A percentile compares a stretch with the other conserved stretches of the same genome.
These are phyloP conservation scores for Kazachstania bromeliacearum DNA, from an alignment of 805 yeast genomes.

Conservation along the genomic window DNA sequence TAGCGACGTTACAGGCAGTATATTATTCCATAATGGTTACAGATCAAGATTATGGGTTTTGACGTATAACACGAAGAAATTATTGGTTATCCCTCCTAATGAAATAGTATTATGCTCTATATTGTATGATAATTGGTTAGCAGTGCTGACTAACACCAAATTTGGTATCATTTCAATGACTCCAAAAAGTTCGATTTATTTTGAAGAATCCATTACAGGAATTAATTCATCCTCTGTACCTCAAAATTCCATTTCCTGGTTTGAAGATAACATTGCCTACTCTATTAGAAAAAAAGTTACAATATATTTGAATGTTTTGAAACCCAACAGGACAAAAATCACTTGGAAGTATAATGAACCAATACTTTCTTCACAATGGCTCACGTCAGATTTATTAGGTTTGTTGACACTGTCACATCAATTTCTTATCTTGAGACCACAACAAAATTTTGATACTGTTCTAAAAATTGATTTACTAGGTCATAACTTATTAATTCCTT, in stretches of 20 bases:
- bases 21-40: conserved; percentile 55
- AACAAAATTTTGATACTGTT: conserved; percentile 7
- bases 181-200: not conserved
- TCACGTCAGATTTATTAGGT: conserved; percentile 13
- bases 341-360: conserved; percentile 8
- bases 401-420: conserved; percentile 23
- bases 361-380: conserved; percentile 20
- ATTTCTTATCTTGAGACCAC: conserved; percentile 14
- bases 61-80: conserved; percentile 15
- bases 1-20: conserved; percentile 46
- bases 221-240: conserved; percentile 2
- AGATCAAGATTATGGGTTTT: conserved; percentile 32
- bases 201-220: not conserved
- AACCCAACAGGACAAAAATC: not conserved
- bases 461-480: conserved; percentile 18
- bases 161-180: conserved; percentile 9
- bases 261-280: conserved; percentile 12
- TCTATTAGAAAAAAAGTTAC: conserved; percentile 10
- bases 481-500: conserved; percentile 22
- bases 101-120: conserved; percentile 9
- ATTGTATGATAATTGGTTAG: conserved; percentile 12
- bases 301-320: conserved; percentile 4
- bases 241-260: conserved; percentile 14
- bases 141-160: conserved; percentile 16
- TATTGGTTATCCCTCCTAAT: conserved; percentile 10